Base-by-base conservation (phyloP, 2,329 filamentous ascomycete species). In the Neocucurbitaria cava region DNA sequence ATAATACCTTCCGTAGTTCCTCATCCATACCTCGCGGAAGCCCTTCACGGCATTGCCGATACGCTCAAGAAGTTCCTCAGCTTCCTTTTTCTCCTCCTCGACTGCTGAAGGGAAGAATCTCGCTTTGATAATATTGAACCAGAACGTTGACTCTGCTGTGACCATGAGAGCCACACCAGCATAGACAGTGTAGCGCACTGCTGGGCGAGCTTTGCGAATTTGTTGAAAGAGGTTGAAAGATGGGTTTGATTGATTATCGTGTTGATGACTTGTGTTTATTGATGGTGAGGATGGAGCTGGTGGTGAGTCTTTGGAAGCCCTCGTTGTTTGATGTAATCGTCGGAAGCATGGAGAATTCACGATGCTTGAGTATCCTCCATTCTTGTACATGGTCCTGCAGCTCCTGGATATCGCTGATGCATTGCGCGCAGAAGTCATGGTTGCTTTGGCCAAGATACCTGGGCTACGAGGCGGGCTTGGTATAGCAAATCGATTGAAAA, bases 61-160 rank as follows among this genome's bases (percentile, higher is more conserved):
- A 3, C 54, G 46, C 3, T 43, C 17, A n/a, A 67, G 36, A 1
- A 69, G 43, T 11, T 54, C 56, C 17, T 61, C 63, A 9, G 58
- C 49, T 23, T 58, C 54, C 24, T 57, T 46, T n/a, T 56, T 50
- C 1, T 64, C 64, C 7, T 62, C 58, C 13, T 49, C 56, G 9
- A 35, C 30, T 5, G 43, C 30, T 5, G 62, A 52, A 0, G 63
- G 61, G n/a, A 72, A 70, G 47, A 61, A 72, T 38, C 67, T 69
- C 10, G 66, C 62, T 31, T 61, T 60, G 10, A 70, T 49, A 13
- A 71, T 54, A 8, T 66, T 65, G 13, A 56, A 49, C 71, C 71
- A 72, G 41, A 73, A 72, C 1, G 64, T 66, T 1, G 66, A 56
- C 49, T 73, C 70, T 5, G 55, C 64, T 1, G 61, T 58, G 1